Conservation (phyloP, 805 yeast genomes). For the Nakazawaea holstii region DNA sequence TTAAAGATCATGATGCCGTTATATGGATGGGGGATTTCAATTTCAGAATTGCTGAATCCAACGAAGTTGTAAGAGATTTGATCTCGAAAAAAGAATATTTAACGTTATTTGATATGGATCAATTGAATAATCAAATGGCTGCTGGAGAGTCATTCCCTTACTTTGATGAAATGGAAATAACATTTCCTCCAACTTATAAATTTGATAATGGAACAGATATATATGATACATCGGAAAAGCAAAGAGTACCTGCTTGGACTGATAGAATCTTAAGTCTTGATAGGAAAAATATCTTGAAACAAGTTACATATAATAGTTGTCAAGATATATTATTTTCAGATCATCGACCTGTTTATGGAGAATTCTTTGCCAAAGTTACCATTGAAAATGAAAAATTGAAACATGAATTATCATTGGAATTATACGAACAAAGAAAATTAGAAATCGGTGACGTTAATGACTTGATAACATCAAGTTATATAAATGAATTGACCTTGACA, state of each 20-base stretch:
- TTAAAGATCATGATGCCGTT: constrained; percentile 79
- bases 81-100: constrained; percentile 41
- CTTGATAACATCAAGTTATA: constrained; percentile 21
- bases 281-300: constrained; percentile 52
- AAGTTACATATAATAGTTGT: constrained; percentile 53
- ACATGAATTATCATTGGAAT: constrained; percentile 42
- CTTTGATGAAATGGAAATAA: constrained; percentile 71
- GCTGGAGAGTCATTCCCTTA: constrained; percentile 67
- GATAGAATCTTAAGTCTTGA: constrained; percentile 70
- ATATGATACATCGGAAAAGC: constrained; percentile 89
- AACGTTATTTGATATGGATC: constrained; percentile 66
- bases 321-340: constrained; percentile 67
- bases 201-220: constrained; percentile 76
- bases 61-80: constrained; percentile 65
- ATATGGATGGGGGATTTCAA: constrained; percentile 96
- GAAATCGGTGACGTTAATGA: constrained; percentile 39
- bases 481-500: constrained; percentile 21
- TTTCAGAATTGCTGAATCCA: constrained; percentile 67
- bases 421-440: constrained; percentile 44
- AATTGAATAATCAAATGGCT: constrained; percentile 69
- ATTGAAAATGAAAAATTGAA: constrained; percentile 57
- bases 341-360: constrained; percentile 84
- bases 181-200: constrained; percentile 87
- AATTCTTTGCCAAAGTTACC: constrained; percentile 57
- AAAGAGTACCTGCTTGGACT: constrained; percentile 94